Base-by-base conservation (phyloP, 768 basidiomycete genomes). In the Pholiota molesta region DNA sequence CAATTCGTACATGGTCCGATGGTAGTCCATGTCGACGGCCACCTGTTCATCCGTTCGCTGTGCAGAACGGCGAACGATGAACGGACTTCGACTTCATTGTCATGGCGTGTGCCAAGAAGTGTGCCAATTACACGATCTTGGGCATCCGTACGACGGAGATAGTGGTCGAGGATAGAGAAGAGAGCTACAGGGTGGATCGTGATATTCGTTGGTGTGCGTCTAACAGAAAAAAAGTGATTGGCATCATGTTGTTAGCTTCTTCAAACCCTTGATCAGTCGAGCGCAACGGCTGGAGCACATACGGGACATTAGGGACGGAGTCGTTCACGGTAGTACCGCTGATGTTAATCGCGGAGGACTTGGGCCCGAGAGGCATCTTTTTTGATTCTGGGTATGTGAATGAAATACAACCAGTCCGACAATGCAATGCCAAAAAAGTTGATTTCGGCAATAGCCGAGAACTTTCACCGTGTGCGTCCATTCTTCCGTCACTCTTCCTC, bases 1-100 rank as follows among this genome's bases (percentile, higher is more conserved):
- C 55, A 98, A 81, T 63, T 98, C 95, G 69, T 92, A 92, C 91
- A 98, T 94, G 44, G 88, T 86, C 66, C 89, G 87, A 73, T 96
- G 95, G 76, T 98, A 97, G 55, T 97, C 95, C 88, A 95, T 94
- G 73, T 99, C 96, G 62, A 99, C 92, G 4, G 94, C 94, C 45
- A 97, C 93, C 76, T 95, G 94, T 71, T 97, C 93, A 71, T 87
- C 88, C 29, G 91, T 93, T 97, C 94, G 71, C 88, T 91, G 75
- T 99, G 95, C 47, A 96, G 83, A 31, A 98, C 94, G 19, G 94
- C 95, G 72, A 97, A 99, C 14, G 92, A 86, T 54, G 88, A 90
- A 59, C 87, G 84, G 64, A 97, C 87, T 67, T 93, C 90, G 63
- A 99, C 78, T 60, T 86, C 81, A 55, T 81, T 80, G 52, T 82